A percentile compares a stretch with the other conserved stretches of the same genome.
phyloP scores from a whole-genome alignment of 2,329 filamentous ascomycete species.

The Magnaporthiopsis incrustans region DNA sequence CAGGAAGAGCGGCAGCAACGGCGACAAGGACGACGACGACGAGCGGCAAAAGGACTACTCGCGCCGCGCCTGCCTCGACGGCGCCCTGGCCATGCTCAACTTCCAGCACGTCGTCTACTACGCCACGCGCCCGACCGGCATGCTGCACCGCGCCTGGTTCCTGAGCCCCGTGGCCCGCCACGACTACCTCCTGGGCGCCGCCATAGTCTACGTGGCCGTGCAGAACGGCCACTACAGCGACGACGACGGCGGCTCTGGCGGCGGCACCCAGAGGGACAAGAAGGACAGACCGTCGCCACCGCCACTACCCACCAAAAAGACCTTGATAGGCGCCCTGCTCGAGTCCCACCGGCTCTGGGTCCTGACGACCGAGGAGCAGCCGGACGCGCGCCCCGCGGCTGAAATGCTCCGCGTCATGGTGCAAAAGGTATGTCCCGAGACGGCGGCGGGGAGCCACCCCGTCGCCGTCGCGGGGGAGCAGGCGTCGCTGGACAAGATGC shows the following conservation, averaged over 20 bases:
- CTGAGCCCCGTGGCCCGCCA: conserved; percentile 48
- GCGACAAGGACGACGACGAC: background rate
- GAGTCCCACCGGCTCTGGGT: conserved; percentile 37
- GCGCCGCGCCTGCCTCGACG: conserved; percentile 40
- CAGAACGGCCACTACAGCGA: conserved; percentile 30
- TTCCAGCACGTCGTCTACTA: conserved; percentile 40
- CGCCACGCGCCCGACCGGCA: conserved; percentile 42
- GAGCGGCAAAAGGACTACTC: conserved; percentile 35
- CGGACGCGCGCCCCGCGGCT: conserved; percentile 37
- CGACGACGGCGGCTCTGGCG: conserved; percentile 19
- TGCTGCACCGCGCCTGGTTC: conserved; percentile 48
- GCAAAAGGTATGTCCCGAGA: conserved; percentile 22
- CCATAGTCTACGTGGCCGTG: conserved; percentile 48
- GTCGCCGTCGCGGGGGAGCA: background rate
- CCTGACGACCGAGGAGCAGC: conserved; percentile 26
- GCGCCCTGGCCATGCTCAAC: conserved; percentile 37
- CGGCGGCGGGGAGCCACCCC: too few species aligned
- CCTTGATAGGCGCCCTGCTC: conserved; percentile 32
- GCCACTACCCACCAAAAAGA: conserved; percentile 26
- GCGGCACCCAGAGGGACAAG: conserved; percentile 14
- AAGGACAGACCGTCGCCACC: conserved; percentile 8
- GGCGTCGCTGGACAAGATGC: conserved; percentile 11
- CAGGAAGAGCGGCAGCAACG: background rate
- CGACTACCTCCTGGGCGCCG: conserved; percentile 53
- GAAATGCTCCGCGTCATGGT: conserved; percentile 38